Percentiles rank a stretch among this genome's conserved stretches.
phyloP scores from a whole-genome alignment of 768 basidiomycete genomes.

The Suillus subluteus region DNA sequence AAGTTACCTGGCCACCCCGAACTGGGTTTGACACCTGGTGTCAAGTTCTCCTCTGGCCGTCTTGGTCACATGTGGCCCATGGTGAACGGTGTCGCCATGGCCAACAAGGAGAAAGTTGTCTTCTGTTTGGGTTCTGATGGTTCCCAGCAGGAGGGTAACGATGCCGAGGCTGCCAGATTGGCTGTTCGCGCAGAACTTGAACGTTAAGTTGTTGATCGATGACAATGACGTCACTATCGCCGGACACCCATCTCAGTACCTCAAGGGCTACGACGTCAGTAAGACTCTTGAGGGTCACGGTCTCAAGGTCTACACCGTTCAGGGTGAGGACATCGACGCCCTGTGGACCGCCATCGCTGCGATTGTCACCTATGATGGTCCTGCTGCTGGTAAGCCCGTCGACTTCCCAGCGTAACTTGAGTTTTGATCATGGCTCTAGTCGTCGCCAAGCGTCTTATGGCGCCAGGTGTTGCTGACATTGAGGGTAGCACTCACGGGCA shows the following conservation, averaged over 20 bases:
- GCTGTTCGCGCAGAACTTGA: slow-evolving; percentile 83
- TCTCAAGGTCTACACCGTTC: slow-evolving; percentile 69
- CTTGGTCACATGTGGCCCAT: slow-evolving; percentile 91
- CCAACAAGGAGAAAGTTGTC: slow-evolving; percentile 74
- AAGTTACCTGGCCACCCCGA: slow-evolving; percentile 91
- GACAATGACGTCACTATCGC: slow-evolving; percentile 93
- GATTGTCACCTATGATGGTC: slow-evolving; percentile 65
- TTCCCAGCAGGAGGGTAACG: slow-evolving; percentile 90
- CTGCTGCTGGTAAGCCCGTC: slow-evolving; percentile 64
- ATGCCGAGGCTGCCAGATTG: slow-evolving; percentile 86
- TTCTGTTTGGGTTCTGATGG: slow-evolving; percentile 90
- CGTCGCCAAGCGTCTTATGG: slow-evolving; percentile 70
- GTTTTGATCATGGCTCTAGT: slow-evolving; percentile 43
- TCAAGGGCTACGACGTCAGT: slow-evolving; percentile 72
- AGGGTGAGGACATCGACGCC: slow-evolving; percentile 81
- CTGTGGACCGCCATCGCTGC: slow-evolving; percentile 71
- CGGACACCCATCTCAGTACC: slow-evolving; percentile 87
- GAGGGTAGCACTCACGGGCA: slow-evolving; percentile 82
- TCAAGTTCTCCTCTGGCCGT: slow-evolving; percentile 93
- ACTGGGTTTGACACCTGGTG: slow-evolving; percentile 86
- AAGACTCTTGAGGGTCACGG: slow-evolving; percentile 84
- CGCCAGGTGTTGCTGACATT: slow-evolving; percentile 71
- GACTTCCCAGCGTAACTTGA: not conserved
- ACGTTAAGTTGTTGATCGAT: slow-evolving; percentile 86
- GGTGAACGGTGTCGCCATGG: slow-evolving; percentile 84